Evolutionary conservation across 805 yeast species (phyloP).

Genomic region (Maudiozyma pseudohumilis): DNA sequence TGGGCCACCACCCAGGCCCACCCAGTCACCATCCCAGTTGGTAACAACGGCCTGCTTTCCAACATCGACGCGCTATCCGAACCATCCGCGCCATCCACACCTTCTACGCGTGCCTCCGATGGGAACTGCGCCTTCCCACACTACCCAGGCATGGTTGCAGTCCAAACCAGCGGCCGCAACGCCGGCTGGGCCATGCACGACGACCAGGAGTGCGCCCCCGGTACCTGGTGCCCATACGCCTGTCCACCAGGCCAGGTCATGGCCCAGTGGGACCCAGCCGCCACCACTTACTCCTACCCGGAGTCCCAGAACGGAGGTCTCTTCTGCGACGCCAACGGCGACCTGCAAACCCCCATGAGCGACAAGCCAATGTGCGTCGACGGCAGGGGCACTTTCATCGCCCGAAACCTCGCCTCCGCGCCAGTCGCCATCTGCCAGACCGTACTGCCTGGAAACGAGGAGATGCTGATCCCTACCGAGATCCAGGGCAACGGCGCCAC

Average conservation of each 20-base stretch:
- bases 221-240: constrained; percentile 85
- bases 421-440: constrained; percentile 85
- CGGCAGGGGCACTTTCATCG: constrained; percentile 68
- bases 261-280: constrained; percentile 80
- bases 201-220: constrained; percentile 63
- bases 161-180: constrained; percentile 46
- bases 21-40: no score
- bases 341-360: constrained; percentile 49
- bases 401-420: constrained; percentile 46
- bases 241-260: constrained; percentile 80
- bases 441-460: constrained; percentile 89
- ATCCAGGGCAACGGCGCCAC: constrained; percentile 35
- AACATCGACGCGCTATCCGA: no score
- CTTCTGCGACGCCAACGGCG: constrained; percentile 64
- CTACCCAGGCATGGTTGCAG: constrained; percentile 56
- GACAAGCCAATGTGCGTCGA: constrained; percentile 57
- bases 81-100: no score
- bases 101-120: no score
- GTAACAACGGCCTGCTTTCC: not conserved
- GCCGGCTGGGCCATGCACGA: constrained; percentile 85
- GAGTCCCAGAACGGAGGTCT: constrained; percentile 76
- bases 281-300: constrained; percentile 68
- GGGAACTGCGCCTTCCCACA: constrained; percentile 55
- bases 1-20: no score
- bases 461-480: constrained; percentile 85